Conservation (phyloP, 139 green algal species). For the Spirogloea muscicola region DNA sequence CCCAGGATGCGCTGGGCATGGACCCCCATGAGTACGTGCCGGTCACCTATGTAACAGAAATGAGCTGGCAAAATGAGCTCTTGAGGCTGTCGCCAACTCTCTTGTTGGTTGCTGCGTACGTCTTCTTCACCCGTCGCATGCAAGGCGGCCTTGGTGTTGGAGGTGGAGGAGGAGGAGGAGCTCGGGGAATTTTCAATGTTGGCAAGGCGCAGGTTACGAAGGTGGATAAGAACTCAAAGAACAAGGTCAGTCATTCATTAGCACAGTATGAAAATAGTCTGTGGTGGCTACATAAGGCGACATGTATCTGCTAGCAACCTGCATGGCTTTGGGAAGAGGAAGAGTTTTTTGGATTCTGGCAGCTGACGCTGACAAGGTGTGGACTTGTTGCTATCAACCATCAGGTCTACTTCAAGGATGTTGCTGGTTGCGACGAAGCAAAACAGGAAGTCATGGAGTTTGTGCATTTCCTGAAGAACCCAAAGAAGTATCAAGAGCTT, state of each 20-base stretch:
- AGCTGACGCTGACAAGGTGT: too few species aligned
- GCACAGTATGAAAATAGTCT: too few species aligned
- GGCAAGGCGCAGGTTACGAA: constrained; percentile 70
- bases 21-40: constrained; percentile 58
- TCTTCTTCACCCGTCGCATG: constrained; percentile 78
- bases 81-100: constrained; percentile 82
- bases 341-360: constrained; percentile 1
- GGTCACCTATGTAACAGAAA: constrained; percentile 71
- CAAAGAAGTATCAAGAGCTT: constrained; percentile 66
- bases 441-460: constrained; percentile 78
- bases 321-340: too few species aligned
- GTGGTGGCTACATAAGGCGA: too few species aligned
- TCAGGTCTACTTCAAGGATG: constrained; percentile 79
- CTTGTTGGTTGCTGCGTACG: constrained; percentile 81
- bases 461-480: constrained; percentile 82
- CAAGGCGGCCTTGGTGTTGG: constrained; percentile 59
- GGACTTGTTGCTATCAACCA: background rate
- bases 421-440: constrained; percentile 83
- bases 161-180: constrained; percentile 49
- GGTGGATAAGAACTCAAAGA: constrained; percentile 87
- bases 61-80: constrained; percentile 68
- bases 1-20: constrained; percentile 64
- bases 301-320: too few species aligned
- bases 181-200: constrained; percentile 84
- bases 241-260: constrained; percentile 58